A percentile compares a stretch with the other conserved stretches of the same genome.
phyloP scores from a whole-genome alignment of 371 early-diverging fungal species.

The Lichtheimia ramosa region DNA sequence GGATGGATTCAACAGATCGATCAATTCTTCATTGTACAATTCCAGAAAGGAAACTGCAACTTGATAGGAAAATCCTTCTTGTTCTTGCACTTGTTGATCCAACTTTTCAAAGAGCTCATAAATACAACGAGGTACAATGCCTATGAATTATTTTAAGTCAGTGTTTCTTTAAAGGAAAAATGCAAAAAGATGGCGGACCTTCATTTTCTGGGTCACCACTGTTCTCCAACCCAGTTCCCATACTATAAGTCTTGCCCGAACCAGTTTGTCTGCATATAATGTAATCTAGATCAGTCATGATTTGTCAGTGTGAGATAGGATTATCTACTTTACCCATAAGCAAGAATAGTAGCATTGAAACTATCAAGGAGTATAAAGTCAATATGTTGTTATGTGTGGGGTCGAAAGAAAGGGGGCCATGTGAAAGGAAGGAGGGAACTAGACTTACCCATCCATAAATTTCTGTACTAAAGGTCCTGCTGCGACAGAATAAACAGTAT shows the following conservation, averaged over 20 bases:
- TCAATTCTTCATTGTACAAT: conserved; percentile 96
- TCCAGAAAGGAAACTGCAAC: conserved; percentile 85
- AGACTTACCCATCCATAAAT: conserved; percentile 83
- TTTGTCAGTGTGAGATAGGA: background rate
- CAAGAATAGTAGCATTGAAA: conserved; percentile 26
- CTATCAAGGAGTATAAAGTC: conserved; percentile 11
- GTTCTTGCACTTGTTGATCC: conserved; percentile 36
- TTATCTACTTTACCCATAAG: conserved; percentile 15
- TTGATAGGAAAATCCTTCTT: conserved; percentile 54
- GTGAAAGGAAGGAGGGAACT: conserved; percentile 62
- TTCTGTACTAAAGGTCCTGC: conserved; percentile 75
- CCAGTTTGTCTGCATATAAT: conserved; percentile 52
- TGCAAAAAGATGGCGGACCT: conserved; percentile 12
- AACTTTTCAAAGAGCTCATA: conserved; percentile 56
- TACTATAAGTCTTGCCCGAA: conserved; percentile 58
- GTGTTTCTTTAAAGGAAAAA: background rate
- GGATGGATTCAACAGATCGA: conserved; percentile 76
- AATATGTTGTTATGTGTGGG: too few relatives aligned
- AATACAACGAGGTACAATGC: conserved; percentile 89
- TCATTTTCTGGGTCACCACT: conserved; percentile 31
- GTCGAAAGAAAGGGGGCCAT: too few relatives aligned
- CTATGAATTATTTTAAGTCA: conserved; percentile 26
- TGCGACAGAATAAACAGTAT: conserved; percentile 64
- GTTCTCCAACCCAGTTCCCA: conserved; percentile 49
- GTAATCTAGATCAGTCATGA: conserved; percentile 60